Evolutionary conservation across 345 rosid species (phyloP).

Genomic region (Populus ilicifolia): DNA sequence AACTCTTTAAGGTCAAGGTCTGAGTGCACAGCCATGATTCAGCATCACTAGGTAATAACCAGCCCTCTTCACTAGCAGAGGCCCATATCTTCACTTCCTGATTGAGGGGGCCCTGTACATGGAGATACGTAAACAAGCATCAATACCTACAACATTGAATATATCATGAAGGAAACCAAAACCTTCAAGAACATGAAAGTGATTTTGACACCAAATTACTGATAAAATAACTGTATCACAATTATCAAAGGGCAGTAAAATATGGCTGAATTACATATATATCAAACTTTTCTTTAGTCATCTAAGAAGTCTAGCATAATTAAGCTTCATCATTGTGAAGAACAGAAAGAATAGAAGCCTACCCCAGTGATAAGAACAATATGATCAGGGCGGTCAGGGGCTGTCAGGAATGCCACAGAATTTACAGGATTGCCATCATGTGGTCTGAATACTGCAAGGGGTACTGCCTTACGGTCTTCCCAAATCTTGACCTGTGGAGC

Average conservation of each 20-base stretch:
- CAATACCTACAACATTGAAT: neutral
- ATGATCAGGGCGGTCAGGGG: conserved; percentile 77
- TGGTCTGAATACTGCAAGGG: conserved; percentile 71
- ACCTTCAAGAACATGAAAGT: neutral
- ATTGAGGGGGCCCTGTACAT: conserved; percentile 68
- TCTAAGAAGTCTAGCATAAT: conserved; percentile 6
- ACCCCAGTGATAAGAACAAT: conserved; percentile 80
- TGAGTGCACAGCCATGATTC: conserved; percentile 79
- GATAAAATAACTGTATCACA: neutral
- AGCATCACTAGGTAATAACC: conserved; percentile 64
- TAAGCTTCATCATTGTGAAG: neutral
- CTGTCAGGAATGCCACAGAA: conserved; percentile 64
- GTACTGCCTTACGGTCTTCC: conserved; percentile 69
- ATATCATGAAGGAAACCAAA: neutral
- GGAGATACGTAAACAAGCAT: neutral
- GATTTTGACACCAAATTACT: neutral
- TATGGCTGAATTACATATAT: neutral
- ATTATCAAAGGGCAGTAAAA: neutral
- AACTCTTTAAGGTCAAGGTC: conserved; percentile 67
- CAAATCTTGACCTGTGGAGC: conserved; percentile 76
- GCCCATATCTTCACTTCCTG: conserved; percentile 83
- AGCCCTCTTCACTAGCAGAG: conserved; percentile 69
- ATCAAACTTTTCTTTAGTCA: neutral
- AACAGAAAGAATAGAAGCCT: conserved; percentile 17
- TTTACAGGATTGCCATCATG: conserved; percentile 81